A percentile compares a stretch with the other conserved stretches of the same genome.
phyloP scores from a whole-genome alignment of 2,329 filamentous ascomycete species.

The Stachybotrys chartarum region DNA sequence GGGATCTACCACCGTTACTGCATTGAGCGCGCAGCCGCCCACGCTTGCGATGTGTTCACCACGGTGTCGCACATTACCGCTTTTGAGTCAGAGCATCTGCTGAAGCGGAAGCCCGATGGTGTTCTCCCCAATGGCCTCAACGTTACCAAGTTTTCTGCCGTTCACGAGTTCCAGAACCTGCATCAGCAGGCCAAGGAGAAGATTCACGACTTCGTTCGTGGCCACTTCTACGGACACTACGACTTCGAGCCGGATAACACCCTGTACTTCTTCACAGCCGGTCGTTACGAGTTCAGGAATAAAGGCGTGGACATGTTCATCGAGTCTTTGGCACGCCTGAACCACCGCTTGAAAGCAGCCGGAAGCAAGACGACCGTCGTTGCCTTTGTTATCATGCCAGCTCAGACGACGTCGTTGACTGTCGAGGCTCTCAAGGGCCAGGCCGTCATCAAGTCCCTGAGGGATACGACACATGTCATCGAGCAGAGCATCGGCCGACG shows the following conservation, averaged over 20 bases:
- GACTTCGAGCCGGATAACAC: constrained; percentile 97
- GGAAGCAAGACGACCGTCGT: constrained; percentile 92
- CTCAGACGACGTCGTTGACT: constrained; percentile 88
- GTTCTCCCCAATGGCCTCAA: constrained; percentile 95
- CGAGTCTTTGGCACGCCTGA: constrained; percentile 87
- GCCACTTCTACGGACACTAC: constrained; percentile 97
- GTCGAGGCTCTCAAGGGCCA: constrained; percentile 95
- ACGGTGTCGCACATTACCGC: constrained; percentile 98
- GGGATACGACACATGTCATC: constrained; percentile 88
- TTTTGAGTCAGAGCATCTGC: constrained; percentile 92
- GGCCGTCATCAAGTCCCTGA: constrained; percentile 91
- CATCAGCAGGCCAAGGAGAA: constrained; percentile 96
- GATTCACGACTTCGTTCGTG: constrained; percentile 96
- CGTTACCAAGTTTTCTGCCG: constrained; percentile 92
- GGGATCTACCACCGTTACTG: constrained; percentile 99
- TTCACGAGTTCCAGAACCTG: constrained; percentile 98
- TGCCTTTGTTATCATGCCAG: constrained; percentile 98
- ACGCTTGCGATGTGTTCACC: constrained; percentile 93
- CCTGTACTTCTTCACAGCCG: constrained; percentile 94
- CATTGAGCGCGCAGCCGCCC: constrained; percentile 88
- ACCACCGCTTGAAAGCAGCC: constrained; percentile 79
- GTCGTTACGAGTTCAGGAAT: constrained; percentile 95
- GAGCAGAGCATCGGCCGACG: constrained; percentile 88
- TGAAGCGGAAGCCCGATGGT: constrained; percentile 96
- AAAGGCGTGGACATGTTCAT: constrained; percentile 99